phyloP scores from a whole-genome alignment of 179 eudicot genomes.

The Beta lomatogona region DNA sequence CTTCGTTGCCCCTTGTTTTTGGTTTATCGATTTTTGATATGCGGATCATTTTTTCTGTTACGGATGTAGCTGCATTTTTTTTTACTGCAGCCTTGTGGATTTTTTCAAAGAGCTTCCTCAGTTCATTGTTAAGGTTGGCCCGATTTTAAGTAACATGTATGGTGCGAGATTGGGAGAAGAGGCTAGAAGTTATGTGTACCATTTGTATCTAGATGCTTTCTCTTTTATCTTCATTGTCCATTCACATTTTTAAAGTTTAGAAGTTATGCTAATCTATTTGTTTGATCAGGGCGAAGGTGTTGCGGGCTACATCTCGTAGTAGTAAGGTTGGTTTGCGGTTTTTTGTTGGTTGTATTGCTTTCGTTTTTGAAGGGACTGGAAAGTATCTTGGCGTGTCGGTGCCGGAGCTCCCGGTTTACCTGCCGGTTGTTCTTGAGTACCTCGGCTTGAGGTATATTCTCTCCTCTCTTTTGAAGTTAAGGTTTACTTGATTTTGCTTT shows the following conservation, averaged over 20 bases:
- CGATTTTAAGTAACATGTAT: slow-evolving; percentile 58
- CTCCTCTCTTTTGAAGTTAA: no score
- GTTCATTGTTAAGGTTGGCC: slow-evolving; percentile 70
- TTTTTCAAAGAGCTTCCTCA: slow-evolving; percentile 97
- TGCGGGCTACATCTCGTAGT: no score
- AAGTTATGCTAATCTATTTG: neutral
- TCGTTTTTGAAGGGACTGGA: no score
- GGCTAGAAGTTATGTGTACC: no score
- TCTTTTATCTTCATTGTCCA: neutral
- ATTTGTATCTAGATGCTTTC: neutral
- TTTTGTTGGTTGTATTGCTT: no score
- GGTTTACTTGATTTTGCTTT: no score
- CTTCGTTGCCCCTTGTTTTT: neutral
- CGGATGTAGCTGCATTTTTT: slow-evolving; percentile 16
- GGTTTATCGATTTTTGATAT: neutral
- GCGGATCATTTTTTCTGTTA: neutral
- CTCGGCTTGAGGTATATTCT: no score
- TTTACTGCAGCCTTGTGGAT: slow-evolving; percentile 55
- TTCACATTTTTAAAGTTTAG: neutral
- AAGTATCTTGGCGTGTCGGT: no score
- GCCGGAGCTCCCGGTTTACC: no score
- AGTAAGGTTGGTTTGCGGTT: no score
- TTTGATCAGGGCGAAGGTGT: no score
- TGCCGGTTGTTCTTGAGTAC: no score
- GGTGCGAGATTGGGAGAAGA: slow-evolving; percentile 74